Evolutionary conservation across 2,329 filamentous ascomycete genomes (phyloP).

Genomic region (Dactylellina leptospora): DNA sequence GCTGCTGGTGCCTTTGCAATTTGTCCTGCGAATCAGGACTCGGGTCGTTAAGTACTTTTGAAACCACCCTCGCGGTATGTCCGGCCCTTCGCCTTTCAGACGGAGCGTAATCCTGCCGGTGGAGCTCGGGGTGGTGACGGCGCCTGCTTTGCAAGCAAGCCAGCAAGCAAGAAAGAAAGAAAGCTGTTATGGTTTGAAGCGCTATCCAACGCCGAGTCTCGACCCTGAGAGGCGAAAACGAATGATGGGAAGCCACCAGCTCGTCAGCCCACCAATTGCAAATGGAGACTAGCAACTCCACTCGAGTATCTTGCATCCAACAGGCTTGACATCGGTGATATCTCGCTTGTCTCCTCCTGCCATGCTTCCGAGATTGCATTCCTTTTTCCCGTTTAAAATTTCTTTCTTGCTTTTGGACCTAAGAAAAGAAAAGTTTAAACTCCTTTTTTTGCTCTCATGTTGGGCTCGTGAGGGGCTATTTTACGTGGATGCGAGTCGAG

Average conservation of each 20-base stretch:
- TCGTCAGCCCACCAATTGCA: too few species aligned
- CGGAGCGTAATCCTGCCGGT: conserved; percentile 7
- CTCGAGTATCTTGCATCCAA: conserved; percentile 41
- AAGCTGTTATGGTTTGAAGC: not conserved
- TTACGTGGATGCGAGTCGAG: conserved; percentile 11
- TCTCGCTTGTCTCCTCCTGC: conserved; percentile 38
- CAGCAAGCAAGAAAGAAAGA: too few species aligned
- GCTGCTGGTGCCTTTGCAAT: conserved; percentile 9
- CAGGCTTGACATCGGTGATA: conserved; percentile 41
- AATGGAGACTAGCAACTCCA: conserved; percentile 15
- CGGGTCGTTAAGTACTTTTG: not conserved
- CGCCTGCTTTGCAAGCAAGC: conserved; percentile 12
- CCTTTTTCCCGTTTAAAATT: conserved; percentile 35
- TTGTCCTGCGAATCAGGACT: conserved; percentile 41
- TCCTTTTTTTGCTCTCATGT: not conserved
- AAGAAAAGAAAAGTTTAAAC: too few species aligned
- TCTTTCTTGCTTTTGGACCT: not conserved
- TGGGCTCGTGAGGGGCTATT: not conserved
- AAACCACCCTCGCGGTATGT: not conserved
- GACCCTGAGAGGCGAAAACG: conserved; percentile 11
- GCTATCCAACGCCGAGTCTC: not conserved
- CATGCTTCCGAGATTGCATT: conserved; percentile 47
- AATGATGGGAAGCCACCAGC: not conserved
- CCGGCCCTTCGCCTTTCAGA: not conserved
- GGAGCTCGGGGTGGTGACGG: not conserved